Percentiles rank a stretch among this genome's conserved stretches.
These are phyloP conservation scores for Pleoardoris graminearum DNA, from an alignment of 2,329 filamentous ascomycete species.

Conservation along the genomic window DNA sequence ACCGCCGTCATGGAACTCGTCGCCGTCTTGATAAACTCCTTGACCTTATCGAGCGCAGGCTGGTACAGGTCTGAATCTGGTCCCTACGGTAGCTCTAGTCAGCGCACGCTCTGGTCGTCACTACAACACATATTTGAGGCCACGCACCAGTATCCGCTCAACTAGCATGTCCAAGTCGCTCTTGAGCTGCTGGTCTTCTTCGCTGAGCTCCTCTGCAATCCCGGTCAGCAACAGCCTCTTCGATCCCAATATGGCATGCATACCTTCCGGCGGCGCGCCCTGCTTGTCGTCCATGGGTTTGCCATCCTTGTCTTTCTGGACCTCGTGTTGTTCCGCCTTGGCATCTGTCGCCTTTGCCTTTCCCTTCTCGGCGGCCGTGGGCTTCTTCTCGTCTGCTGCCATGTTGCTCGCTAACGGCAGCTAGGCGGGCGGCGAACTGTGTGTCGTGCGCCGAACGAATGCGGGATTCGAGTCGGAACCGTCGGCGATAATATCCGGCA, in stretches of 20 bases:
- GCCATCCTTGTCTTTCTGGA: constrained; percentile 68
- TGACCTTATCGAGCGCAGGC: constrained; percentile 91
- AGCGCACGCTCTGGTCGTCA: constrained; percentile 25
- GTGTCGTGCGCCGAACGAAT: constrained; percentile 17
- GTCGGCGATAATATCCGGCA: not conserved
- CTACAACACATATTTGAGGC: not conserved
- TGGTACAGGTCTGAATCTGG: constrained; percentile 86
- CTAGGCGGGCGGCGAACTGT: constrained; percentile 42
- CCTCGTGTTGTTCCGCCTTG: constrained; percentile 61
- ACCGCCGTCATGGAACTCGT: constrained; percentile 99
- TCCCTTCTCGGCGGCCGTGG: constrained; percentile 86
- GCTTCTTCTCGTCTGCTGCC: constrained; percentile 89
- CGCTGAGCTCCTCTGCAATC: constrained; percentile 82
- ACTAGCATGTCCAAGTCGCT: constrained; percentile 97
- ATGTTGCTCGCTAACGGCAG: constrained; percentile 58
- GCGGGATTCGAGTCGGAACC: constrained; percentile 12
- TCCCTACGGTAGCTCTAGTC: constrained; percentile 62
- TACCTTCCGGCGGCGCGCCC: constrained; percentile 67
- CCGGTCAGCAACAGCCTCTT: constrained; percentile 32
- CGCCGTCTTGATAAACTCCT: constrained; percentile 97
- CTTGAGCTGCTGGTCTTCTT: constrained; percentile 98
- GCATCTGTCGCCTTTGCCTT: constrained; percentile 87
- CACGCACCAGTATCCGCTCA: constrained; percentile 79
- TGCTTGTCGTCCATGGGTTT: constrained; percentile 76
- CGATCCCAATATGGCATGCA: constrained; percentile 24